Evolutionary conservation across 768 basidiomycete species (phyloP).

Genomic region (Fistulinella prunicolor): DNA sequence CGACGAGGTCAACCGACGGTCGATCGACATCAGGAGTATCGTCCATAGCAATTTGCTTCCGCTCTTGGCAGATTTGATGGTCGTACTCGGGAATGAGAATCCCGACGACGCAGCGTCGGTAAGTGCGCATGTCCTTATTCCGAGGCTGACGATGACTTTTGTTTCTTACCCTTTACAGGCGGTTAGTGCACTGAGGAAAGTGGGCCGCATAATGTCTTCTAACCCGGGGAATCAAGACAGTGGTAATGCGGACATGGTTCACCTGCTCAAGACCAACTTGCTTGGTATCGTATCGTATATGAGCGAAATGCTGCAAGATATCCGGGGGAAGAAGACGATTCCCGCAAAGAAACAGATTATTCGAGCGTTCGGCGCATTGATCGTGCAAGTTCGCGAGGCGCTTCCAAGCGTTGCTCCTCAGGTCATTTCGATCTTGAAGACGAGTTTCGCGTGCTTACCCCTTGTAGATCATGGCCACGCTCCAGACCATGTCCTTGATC

Average conservation of each 20-base stretch:
- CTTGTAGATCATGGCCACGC: constrained; percentile 86
- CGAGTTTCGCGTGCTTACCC: constrained; percentile 7
- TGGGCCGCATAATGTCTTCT: constrained; percentile 34
- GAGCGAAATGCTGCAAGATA: constrained; percentile 84
- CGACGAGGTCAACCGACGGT: constrained; percentile 28
- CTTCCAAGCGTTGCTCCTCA: constrained; percentile 83
- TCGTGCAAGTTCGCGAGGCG: constrained; percentile 63
- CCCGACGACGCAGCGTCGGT: constrained; percentile 43
- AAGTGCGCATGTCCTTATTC: constrained; percentile 13
- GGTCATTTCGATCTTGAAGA: constrained; percentile 42
- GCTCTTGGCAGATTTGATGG: constrained; percentile 71
- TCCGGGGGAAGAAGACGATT: constrained; percentile 70
- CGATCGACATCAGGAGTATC: constrained; percentile 44
- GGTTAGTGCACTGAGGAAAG: constrained; percentile 42
- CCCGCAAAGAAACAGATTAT: constrained; percentile 73
- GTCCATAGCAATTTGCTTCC: constrained; percentile 67
- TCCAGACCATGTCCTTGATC: constrained; percentile 84
- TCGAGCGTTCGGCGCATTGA: constrained; percentile 70
- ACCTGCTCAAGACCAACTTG: constrained; percentile 71
- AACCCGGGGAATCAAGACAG: constrained; percentile 26
- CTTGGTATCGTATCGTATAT: constrained; percentile 82
- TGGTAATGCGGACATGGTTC: constrained; percentile 41
- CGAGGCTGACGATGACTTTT: constrained; percentile 34
- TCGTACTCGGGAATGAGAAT: constrained; percentile 73
- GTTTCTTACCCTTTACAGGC: constrained; percentile 44